Evolutionary conservation across 2,329 filamentous ascomycete species (phyloP), one percentile per base, ranked within the genome.

Genomic region (Trichoderma koningii): DNA sequence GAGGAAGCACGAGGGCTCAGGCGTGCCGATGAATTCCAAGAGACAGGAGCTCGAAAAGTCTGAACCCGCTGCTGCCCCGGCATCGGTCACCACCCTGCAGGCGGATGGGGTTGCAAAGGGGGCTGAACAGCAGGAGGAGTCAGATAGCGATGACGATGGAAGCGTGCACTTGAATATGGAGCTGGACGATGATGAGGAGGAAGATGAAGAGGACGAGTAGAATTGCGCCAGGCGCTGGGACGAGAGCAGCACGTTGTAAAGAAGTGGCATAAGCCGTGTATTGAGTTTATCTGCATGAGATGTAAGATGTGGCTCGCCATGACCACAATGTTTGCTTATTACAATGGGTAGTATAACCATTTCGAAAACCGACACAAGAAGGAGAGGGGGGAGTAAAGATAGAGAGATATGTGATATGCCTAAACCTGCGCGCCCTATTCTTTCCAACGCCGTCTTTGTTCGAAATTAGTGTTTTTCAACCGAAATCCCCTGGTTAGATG

Each of bases 161-260:
- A 86, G 84, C 66, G 81, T 86, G 14, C 82, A 86, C 73, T 75
- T 87, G 64, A 84, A 86, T 63, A 86, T 86, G 83, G 83, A 85
- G 52, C 73, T 87, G 10, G 84, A 87, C 10, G 82, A 83, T 17
- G 79, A 81, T 12, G 79, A 81, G 0, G 77, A 76, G 0, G 75
- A 72, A 3, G 67, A 74, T 1, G 72, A 69, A 12, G 68, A 73
- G 9, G 67, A 72, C 15, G 60, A 65, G 28, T 53, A 44, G 15
- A 17, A 19, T 38, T 38, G 34, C 14, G 4, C 9, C 21, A 52
- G 42, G 41, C 1, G 28, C 10, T 17, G 7, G 21, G 28, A 28
- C 7, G 19, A 41, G 26, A 7, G 5, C 14, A 53, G 23, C 52
- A 23, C 17, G 12, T 2, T 44, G 41, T 42, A 26, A 47, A 44